Base-by-base conservation (phyloP, 306 rosid species). In the Glycyrrhiza uralensis region DNA sequence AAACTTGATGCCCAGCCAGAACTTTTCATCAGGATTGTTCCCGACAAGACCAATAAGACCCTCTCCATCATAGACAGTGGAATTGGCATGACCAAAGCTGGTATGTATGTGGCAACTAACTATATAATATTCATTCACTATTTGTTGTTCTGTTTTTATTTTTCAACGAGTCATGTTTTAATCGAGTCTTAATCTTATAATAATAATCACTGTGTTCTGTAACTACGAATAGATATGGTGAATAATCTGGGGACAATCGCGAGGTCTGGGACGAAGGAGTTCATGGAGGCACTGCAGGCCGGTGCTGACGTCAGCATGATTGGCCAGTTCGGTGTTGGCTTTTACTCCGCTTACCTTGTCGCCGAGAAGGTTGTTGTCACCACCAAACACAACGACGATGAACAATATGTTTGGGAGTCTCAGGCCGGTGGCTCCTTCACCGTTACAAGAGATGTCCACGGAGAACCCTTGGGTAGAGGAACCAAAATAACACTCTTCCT, bases 221-320 rank as follows among this genome's bases (percentile, higher is more conserved):
- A n/a, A n/a, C n/a, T n/a, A n/a, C n/a, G n/a, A 17, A 4, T 11
- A 84, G 92, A 87, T 33, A 74, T 87, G 85, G 92, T 87, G 80
- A 87, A 87, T 72, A 84, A 87, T 33, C 66, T 87, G 84, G 92
- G 92, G 15, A 87, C 92, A 2, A 84, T 84, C 2, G 92, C 92
- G 5, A 82, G 85, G 62, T 87, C 91, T 0, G 88, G 91, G 6
- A 87, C 91, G 5, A 87, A 87, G 68, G 91, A 87, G 26, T 87
- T 84, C 68, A 84, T 87, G 92, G 89, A 87, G 35, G 92, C 91
- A 3, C 66, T 84, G 56, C 87, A 85, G 10, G 85, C 89, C 0
- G 89, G 92, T 4, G 89, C 92, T 0, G 92, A 87, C 33, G 89
- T 87, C 5, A 84, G 87, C 81, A 87, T 87, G 92, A 87, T 87